Evolutionary conservation across 2,329 filamentous ascomycete genomes (phyloP), one percentile per base, ranked within the genome.

Genomic region (Talaromyces verruculosus): DNA sequence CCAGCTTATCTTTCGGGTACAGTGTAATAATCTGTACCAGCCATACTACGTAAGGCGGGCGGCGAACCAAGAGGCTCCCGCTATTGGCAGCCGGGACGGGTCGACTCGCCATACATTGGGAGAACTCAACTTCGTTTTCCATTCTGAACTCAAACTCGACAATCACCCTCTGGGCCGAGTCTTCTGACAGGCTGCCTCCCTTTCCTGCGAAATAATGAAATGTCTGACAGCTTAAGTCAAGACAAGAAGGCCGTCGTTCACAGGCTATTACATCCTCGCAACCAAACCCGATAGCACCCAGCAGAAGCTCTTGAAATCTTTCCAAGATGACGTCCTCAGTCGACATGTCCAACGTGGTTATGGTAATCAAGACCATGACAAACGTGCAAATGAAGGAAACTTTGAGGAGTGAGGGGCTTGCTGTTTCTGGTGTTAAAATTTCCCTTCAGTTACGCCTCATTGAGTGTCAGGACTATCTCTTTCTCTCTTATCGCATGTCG

Each of bases 341-440:
- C 45, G 80, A 83, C 69, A 76, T 79, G 28, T 73, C 75, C 59
- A 71, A 73, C 65, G 75, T 84, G 25, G 76, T 77, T 60, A 78
- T 78, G 61, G 77, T 81, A 69, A 78, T 85, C 59, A 87, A 86
- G 73, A 83, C 79, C 8, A 77, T 89, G 62, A 81, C 87, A 64
- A 88, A 88, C 73, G 82, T 81, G 67, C 88, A 93, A 72, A 85
- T 97, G 59, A 91, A 92, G 72, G 84, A 84, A 62, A 89, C 98
- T 70, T 91, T 94, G 74, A 85, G 87, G 69, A 82, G 86, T 67
- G 91, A 96, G 80, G 86, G 88, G 57, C 82, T 96, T 41, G 85
- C 87, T 70, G 90, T 91, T 67, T 91, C 89, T 33, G 95, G 95
- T 22, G 89, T 95, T 73, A 99, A 99, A 83, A 87, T 88, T 39